Percentiles rank a stretch among this genome's conserved stretches.
Evolutionary conservation across 176 grass and related monocot species (phyloP).

Genomic region (Avena eriantha): DNA sequence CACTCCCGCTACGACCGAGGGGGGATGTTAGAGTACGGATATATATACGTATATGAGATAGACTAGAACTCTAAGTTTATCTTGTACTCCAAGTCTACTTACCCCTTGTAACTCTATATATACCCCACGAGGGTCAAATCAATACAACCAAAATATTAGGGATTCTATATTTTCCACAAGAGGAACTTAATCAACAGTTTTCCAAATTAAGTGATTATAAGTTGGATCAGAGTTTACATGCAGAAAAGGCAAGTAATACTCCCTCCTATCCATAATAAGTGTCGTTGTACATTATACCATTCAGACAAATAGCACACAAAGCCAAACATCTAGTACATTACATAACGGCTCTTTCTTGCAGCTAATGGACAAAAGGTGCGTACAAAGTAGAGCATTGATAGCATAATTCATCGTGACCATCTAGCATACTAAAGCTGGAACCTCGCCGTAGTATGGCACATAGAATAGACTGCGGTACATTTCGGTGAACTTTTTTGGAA

Average conservation of each 20-base stretch:
- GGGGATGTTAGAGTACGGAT: too few species aligned
- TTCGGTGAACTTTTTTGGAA: background rate
- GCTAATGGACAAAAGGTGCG: background rate
- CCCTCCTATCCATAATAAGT: too few species aligned
- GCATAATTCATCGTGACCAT: background rate
- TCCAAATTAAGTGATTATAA: background rate
- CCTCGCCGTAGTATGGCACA: background rate
- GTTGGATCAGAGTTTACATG: too few species aligned
- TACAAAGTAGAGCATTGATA: background rate
- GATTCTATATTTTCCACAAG: too few species aligned
- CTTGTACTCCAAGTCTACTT: too few species aligned
- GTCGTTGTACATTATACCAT: constrained; percentile 2
- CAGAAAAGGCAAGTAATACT: background rate
- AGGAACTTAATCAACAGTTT: too few species aligned
- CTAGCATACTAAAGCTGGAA: background rate
- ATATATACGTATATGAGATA: too few species aligned
- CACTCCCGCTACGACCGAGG: too few species aligned
- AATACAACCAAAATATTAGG: too few species aligned
- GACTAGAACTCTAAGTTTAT: too few species aligned
- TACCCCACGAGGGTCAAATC: too few species aligned
- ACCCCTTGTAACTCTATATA: too few species aligned
- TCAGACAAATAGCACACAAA: background rate
- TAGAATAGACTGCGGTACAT: background rate
- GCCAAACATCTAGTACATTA: background rate
- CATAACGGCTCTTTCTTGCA: background rate